Conservation (phyloP, 164 flowering plant species). For the Berberis vulgaris region DNA sequence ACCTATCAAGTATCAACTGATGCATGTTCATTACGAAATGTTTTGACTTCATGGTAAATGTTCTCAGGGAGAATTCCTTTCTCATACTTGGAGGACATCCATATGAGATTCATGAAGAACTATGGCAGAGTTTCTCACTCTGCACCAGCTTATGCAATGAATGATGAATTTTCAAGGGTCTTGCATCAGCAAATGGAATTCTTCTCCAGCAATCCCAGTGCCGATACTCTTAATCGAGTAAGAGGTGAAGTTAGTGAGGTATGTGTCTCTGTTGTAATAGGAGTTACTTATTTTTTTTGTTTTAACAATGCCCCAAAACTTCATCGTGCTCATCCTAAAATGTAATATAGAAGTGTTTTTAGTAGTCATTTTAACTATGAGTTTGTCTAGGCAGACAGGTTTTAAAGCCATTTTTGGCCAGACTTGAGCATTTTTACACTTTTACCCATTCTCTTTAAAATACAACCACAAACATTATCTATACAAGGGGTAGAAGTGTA, state of each 20-base stretch:
- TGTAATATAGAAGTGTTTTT: neutral
- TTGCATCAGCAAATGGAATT: conserved; percentile 98
- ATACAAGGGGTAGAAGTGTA: too few species aligned
- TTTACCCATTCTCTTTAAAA: too few species aligned
- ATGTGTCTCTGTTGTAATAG: conserved; percentile 20
- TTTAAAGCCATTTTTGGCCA: too few species aligned
- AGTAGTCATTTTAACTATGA: too few species aligned
- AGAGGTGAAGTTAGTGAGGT: conserved; percentile 96
- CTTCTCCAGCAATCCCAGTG: conserved; percentile 86
- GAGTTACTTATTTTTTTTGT: neutral
- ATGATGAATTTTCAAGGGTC: conserved; percentile 95
- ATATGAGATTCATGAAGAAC: conserved; percentile 96
- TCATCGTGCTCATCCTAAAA: neutral
- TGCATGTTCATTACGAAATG: too few species aligned
- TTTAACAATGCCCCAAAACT: too few species aligned
- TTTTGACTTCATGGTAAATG: neutral
- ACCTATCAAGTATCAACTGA: too few species aligned
- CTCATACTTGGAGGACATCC: conserved; percentile 90
- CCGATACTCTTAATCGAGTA: conserved; percentile 83
- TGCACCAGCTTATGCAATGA: conserved; percentile 97
- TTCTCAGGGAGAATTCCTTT: conserved; percentile 87
- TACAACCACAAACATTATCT: too few species aligned
- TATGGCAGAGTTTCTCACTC: conserved; percentile 75
- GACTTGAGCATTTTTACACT: too few species aligned
- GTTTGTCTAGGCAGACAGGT: too few species aligned